Base-by-base conservation (phyloP, 108 stramenopile species). In the Skeletonema grethae region DNA sequence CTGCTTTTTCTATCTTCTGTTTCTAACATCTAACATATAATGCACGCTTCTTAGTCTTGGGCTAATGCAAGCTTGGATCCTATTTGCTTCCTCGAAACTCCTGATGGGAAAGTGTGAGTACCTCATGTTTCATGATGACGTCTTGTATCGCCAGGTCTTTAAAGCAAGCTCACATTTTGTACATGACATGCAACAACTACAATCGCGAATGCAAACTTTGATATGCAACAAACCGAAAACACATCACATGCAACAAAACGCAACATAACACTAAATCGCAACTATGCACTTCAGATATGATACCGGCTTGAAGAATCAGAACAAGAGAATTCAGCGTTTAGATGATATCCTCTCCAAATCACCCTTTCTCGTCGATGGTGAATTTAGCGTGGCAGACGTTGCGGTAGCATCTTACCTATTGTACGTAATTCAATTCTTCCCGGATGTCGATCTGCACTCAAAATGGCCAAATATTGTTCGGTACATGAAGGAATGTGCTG, bases 381-480 rank as follows among this genome's bases (percentile, higher is more conserved):
- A 61, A 16, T 93, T 96, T 70, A 80, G 81, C 10, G 66, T 91
- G 15, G 93, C 93, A 28, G 96, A 96, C 69, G 93, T 94, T 16
- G 93, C 96, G 22, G 91, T 94, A 2, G 78, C 88, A 1, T 82
- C 88, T 28, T 96, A 96, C 63, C 69, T 96, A 53, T 69, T 90
- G 57, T 96, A 95, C 63, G 93, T 93, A 1, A 82, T 90, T 5
- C 92, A 94, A 65, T 96, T 96, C 80, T 94, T 94, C 70, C 88
- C 82, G 7, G 85, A 80, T 46, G 69, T 86, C 25, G 84, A 89
- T 36, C 48, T 90, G 18, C 64, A 82, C 30, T 73, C 78, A 0
- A 67, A 65, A 43, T 92, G 90, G 89, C 96, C 96, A 5, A 86
- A 85, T 63, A 57, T 91, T 15, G 88, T 85, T 2, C 56, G 69